A percentile compares a stretch with the other conserved stretches of the same genome.
Evolutionary conservation across 371 early-diverging fungal species (phyloP).

Genomic region (Actinomortierella wolfii): DNA sequence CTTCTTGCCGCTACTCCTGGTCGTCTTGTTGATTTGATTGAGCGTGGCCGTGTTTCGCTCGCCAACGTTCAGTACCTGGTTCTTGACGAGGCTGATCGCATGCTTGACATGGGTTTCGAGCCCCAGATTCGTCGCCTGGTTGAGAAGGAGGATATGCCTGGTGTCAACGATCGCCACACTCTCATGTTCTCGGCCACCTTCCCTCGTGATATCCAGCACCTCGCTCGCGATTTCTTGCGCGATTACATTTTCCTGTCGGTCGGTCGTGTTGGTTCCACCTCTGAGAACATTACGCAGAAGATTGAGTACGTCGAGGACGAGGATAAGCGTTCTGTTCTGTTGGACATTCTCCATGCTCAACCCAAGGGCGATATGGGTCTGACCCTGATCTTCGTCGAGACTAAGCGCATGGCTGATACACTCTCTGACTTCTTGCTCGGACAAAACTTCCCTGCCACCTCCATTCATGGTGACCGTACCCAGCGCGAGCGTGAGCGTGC

Average conservation of each 20-base stretch:
- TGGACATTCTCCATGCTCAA: conserved; percentile 82
- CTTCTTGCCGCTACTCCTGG: conserved; percentile 98
- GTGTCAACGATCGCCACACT: conserved; percentile 84
- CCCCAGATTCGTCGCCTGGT: conserved; percentile 98
- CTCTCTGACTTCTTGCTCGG: conserved; percentile 78
- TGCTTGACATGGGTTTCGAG: conserved; percentile 99
- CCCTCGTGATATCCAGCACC: conserved; percentile 92
- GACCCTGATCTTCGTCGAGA: conserved; percentile 98
- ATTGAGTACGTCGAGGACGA: conserved; percentile 86
- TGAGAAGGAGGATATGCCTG: conserved; percentile 91
- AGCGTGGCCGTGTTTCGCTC: conserved; percentile 87
- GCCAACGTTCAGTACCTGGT: conserved; percentile 86
- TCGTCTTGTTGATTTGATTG: conserved; percentile 94
- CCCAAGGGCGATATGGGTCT: conserved; percentile 65
- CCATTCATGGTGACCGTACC: conserved; percentile 97
- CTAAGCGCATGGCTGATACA: conserved; percentile 98
- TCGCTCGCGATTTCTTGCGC: conserved; percentile 94
- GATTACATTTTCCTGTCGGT: conserved; percentile 94
- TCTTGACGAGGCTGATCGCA: conserved; percentile 99
- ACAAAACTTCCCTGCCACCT: conserved; percentile 88
- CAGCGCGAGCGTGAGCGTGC: conserved; percentile 97
- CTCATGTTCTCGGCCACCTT: conserved; percentile 99
- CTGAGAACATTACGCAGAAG: conserved; percentile 96
- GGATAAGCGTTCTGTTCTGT: conserved; percentile 84
- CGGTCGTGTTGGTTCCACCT: conserved; percentile 95